Percentiles rank a stretch among this genome's conserved stretches.
Evolutionary conservation across 2,329 filamentous ascomycete genomes (phyloP).

Genomic region (Cladophialophora carrionii): DNA sequence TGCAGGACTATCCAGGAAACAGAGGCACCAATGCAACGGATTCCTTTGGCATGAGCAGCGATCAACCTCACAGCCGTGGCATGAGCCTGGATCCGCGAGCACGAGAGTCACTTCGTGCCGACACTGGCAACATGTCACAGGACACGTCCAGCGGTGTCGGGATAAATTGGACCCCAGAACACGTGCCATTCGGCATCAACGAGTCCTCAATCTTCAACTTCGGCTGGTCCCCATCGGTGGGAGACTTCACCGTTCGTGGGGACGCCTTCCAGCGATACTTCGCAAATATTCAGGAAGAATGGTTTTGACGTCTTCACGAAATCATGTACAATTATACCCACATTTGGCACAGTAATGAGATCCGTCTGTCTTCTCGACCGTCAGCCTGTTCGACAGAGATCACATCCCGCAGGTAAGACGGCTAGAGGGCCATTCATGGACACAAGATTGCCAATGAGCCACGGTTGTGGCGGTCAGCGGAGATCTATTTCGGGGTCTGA

Average conservation of each 20-base stretch:
- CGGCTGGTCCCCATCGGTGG: constrained; percentile 32
- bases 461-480: not conserved
- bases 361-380: not conserved
- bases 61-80: constrained; percentile 13
- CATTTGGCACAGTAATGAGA: not conserved
- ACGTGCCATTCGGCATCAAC: constrained; percentile 11
- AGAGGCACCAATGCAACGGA: constrained; percentile 22
- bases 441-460: not conserved
- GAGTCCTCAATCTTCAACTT: constrained; percentile 21
- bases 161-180: constrained; percentile 21
- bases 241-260: constrained; percentile 21
- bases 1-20: constrained; percentile 26
- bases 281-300: constrained; percentile 29
- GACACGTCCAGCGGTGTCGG: constrained; percentile 6
- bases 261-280: constrained; percentile 30
- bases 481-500: constrained; percentile 18
- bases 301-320: constrained; percentile 27
- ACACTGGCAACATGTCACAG: constrained; percentile 3
- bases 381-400: not conserved
- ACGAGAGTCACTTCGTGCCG: not conserved
- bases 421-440: not conserved
- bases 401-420: constrained; percentile 5
- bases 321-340: constrained; percentile 1
- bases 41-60: constrained; percentile 27
- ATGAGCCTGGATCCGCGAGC: constrained; percentile 10